A percentile compares a stretch with the other conserved stretches of the same genome.
These are phyloP conservation scores for Acacia pycnantha DNA, from an alignment of 331 rosid genomes.

Conservation along the genomic window DNA sequence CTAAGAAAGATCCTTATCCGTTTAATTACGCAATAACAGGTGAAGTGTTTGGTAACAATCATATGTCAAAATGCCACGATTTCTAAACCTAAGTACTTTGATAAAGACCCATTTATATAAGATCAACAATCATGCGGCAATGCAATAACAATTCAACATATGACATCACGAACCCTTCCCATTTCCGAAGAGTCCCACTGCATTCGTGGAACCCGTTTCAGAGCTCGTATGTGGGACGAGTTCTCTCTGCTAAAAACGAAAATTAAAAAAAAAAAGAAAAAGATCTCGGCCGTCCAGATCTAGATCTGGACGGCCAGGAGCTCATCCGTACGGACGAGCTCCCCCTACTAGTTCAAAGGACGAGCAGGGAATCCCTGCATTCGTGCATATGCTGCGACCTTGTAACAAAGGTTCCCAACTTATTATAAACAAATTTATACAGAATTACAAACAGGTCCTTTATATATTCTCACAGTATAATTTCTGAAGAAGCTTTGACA, in stretches of 20 bases:
- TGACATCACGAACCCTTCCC: slow-evolving; percentile 3
- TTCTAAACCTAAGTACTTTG: slow-evolving; percentile 28
- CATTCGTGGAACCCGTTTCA: no score
- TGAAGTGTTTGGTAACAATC: slow-evolving; percentile 48
- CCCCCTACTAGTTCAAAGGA: no score
- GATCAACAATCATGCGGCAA: neutral
- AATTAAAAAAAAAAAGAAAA: no score
- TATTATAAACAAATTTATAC: neutral
- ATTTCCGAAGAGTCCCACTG: neutral
- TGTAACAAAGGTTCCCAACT: neutral
- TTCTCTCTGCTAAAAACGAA: no score
- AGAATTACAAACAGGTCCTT: neutral
- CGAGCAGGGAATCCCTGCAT: no score
- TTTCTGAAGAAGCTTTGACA: neutral
- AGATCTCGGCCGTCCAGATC: no score
- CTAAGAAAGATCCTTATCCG: slow-evolving; percentile 19
- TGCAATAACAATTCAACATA: neutral
- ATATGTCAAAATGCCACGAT: slow-evolving; percentile 25
- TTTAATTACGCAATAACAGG: slow-evolving; percentile 25
- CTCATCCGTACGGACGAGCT: no score
- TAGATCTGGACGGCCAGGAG: no score
- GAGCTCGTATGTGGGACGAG: no score
- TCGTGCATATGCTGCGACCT: neutral
- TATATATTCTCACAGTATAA: neutral
- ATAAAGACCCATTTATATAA: slow-evolving; percentile 4